Evolutionary conservation across 352 stramenopile genomes (phyloP).

Genomic region (Pythium grandisporangium): DNA sequence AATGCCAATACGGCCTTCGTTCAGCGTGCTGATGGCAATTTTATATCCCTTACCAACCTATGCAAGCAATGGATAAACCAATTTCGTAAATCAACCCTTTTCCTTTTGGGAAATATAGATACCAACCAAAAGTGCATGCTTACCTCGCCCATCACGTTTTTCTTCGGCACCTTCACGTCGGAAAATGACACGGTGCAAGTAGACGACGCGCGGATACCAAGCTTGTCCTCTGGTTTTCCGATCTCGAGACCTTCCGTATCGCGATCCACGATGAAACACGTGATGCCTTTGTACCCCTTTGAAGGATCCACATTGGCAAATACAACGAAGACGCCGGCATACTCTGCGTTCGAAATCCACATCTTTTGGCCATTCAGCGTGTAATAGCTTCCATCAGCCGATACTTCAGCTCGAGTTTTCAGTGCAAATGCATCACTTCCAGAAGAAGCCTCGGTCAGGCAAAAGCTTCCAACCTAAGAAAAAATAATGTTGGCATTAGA

Average conservation of each 20-base stretch:
- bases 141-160: slow-evolving; percentile 91
- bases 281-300: slow-evolving; percentile 96
- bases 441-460: slow-evolving; percentile 90
- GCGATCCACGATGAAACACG: slow-evolving; percentile 96
- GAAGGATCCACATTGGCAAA: slow-evolving; percentile 93
- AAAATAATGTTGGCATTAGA: too few relatives aligned
- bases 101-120: neutral
- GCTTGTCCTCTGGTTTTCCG: slow-evolving; percentile 94
- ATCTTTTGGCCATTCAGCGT: slow-evolving; percentile 95
- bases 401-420: slow-evolving; percentile 86
- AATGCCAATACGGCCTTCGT: slow-evolving; percentile 95
- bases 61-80: too few relatives aligned
- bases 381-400: slow-evolving; percentile 89
- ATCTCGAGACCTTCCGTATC: slow-evolving; percentile 89
- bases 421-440: slow-evolving; percentile 96
- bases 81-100: neutral
- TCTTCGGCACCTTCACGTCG: slow-evolving; percentile 90
- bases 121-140: slow-evolving; percentile 8
- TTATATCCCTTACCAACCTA: slow-evolving; percentile 91
- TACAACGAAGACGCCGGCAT: slow-evolving; percentile 93
- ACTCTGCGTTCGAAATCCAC: slow-evolving; percentile 97
- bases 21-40: slow-evolving; percentile 97
- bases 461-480: slow-evolving; percentile 91
- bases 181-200: slow-evolving; percentile 94
- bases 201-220: slow-evolving; percentile 93